Percentiles rank a stretch among this genome's conserved stretches.
These are phyloP conservation scores for Naganishia randhawae DNA, from an alignment of 768 basidiomycete species.

Conservation along the genomic window DNA sequence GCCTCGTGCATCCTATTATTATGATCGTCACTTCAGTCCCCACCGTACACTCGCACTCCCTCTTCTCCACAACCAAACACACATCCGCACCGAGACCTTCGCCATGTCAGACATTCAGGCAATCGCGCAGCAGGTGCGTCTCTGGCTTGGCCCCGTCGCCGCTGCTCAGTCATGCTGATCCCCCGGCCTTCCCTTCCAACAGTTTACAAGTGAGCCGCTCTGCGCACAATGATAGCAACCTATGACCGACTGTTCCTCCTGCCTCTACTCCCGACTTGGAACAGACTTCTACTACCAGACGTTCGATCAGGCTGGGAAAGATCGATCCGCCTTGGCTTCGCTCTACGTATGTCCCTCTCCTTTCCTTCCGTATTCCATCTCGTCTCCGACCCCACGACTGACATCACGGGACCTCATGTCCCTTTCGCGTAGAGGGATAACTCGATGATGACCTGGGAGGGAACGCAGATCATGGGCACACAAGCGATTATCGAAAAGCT, in stretches of 20 bases:
- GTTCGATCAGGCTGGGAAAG: slow-evolving; percentile 58
- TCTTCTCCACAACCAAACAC: background rate
- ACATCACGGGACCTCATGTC: too few relatives aligned
- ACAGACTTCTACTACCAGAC: slow-evolving; percentile 74
- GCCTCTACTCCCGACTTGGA: slow-evolving; percentile 32
- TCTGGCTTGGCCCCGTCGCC: background rate
- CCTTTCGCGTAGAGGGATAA: slow-evolving; percentile 63
- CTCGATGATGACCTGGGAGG: slow-evolving; percentile 83
- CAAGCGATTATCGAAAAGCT: slow-evolving; percentile 70
- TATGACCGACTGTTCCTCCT: background rate
- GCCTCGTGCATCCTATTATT: too few relatives aligned
- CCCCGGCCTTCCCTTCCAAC: background rate
- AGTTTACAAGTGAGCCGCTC: slow-evolving; percentile 44
- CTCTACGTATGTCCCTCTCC: slow-evolving; percentile 70
- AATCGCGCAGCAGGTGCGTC: slow-evolving; percentile 63
- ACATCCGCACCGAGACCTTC: slow-evolving; percentile 1
- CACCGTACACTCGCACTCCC: background rate
- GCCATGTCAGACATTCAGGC: slow-evolving; percentile 68
- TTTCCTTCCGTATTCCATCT: slow-evolving; percentile 41
- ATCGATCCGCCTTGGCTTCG: slow-evolving; percentile 58
- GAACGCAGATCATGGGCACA: slow-evolving; percentile 59
- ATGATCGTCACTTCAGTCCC: background rate
- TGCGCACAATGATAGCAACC: background rate
- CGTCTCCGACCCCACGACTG: too few relatives aligned
- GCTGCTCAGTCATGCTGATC: background rate